Evolutionary conservation across 2,329 filamentous ascomycete species (phyloP).

Genomic region (Ophiostoma himal-ulmi): DNA sequence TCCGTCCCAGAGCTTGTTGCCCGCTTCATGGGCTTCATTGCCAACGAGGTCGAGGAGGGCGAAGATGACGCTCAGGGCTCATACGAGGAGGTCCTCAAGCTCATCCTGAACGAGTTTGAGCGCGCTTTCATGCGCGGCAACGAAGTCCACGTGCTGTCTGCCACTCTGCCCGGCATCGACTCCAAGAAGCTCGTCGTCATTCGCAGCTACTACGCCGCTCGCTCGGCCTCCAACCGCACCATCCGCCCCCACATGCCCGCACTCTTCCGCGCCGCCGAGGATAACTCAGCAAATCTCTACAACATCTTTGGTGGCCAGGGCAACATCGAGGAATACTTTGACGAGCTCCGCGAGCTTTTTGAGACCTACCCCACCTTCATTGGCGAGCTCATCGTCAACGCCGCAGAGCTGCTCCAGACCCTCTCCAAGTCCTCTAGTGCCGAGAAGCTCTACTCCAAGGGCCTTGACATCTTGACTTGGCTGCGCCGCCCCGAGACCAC

Average conservation of each 20-base stretch:
- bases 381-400: conserved; percentile 71
- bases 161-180: conserved; percentile 79
- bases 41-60: conserved; percentile 81
- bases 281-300: conserved; percentile 79
- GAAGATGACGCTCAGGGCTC: conserved; percentile 85
- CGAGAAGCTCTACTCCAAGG: conserved; percentile 94
- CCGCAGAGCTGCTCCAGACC: conserved; percentile 80
- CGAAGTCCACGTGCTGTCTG: conserved; percentile 87
- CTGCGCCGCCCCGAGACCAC: conserved; percentile 82
- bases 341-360: conserved; percentile 89
- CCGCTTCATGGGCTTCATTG: conserved; percentile 86
- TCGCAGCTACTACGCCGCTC: conserved; percentile 83
- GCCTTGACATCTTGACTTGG: conserved; percentile 93
- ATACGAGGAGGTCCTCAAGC: conserved; percentile 86
- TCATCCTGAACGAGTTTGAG: conserved; percentile 93
- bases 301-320: conserved; percentile 95
- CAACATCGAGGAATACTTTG: conserved; percentile 99
- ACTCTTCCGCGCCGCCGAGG: conserved; percentile 78
- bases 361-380: conserved; percentile 87
- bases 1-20: conserved; percentile 88
- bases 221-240: conserved; percentile 73
- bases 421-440: conserved; percentile 77
- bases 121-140: conserved; percentile 90
- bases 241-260: conserved; percentile 93
- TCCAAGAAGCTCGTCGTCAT: conserved; percentile 89